Evolutionary conservation across 176 grass and related monocot species (phyloP).

Genomic region (Phoenix dactylifera): DNA sequence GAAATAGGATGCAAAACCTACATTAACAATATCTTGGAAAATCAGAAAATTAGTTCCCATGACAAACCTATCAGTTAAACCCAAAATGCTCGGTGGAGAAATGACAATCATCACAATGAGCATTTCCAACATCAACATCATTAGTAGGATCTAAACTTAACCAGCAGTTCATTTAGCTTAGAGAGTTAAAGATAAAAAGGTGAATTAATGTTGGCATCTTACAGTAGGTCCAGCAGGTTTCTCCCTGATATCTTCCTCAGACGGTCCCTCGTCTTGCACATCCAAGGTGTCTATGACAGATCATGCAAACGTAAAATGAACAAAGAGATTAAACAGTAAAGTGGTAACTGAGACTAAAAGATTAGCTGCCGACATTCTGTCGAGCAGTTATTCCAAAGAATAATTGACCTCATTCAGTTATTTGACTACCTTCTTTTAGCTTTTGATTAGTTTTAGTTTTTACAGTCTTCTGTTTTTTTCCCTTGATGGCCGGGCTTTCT

Average conservation of each 20-base stretch:
- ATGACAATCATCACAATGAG: no score
- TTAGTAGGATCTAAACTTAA: background rate
- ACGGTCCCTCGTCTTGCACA: slow-evolving; percentile 31
- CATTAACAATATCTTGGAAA: no score
- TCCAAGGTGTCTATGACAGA: slow-evolving; percentile 30
- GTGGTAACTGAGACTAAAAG: background rate
- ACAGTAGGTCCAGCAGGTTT: slow-evolving; percentile 32
- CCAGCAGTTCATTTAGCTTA: background rate
- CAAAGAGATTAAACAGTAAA: background rate
- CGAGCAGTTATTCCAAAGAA: no score
- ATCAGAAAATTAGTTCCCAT: no score
- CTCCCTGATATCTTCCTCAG: slow-evolving; percentile 21
- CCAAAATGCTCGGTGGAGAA: no score
- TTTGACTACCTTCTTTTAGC: slow-evolving; percentile 34
- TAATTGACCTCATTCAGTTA: background rate
- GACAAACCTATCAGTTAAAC: no score
- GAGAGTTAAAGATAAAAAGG: background rate
- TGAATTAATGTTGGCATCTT: background rate
- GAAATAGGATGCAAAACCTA: no score
- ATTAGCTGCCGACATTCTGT: no score
- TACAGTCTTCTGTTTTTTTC: slow-evolving; percentile 15
- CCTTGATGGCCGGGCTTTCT: slow-evolving; percentile 20
- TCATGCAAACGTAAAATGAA: slow-evolving; percentile 8
- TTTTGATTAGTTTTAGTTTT: slow-evolving; percentile 18
- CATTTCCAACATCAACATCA: background rate